These are phyloP conservation scores for Flammula alnicola DNA, from an alignment of 1,284 basidiomycete genomes.

Conservation along the genomic window DNA sequence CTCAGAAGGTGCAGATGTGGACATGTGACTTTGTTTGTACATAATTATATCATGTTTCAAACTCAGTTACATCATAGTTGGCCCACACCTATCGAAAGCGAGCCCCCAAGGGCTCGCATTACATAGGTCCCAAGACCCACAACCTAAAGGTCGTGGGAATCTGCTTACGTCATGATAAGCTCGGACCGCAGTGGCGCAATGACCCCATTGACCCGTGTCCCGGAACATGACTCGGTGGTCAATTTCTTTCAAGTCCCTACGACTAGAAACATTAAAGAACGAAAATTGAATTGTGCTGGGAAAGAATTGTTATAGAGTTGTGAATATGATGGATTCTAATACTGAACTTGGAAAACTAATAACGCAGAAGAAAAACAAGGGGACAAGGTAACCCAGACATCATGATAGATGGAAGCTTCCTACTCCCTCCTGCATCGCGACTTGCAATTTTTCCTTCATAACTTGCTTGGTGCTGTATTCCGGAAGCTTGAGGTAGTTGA, in stretches of 20 bases:
- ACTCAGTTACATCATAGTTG: too few relatives aligned
- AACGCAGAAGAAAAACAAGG: slow-evolving; percentile 4
- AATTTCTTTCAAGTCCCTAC: too few relatives aligned
- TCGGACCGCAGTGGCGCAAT: not conserved
- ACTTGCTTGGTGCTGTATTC: slow-evolving; percentile 88
- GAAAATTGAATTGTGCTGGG: not conserved
- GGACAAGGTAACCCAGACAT: slow-evolving; percentile 27
- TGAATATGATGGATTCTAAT: slow-evolving; percentile 20
- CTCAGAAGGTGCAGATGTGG: too few relatives aligned
- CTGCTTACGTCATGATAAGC: slow-evolving; percentile 8
- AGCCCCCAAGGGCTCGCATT: too few relatives aligned
- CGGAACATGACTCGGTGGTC: too few relatives aligned
- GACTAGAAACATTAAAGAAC: not conserved
- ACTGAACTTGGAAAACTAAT: slow-evolving; percentile 7
- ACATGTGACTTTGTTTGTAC: too few relatives aligned
- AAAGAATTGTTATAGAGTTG: slow-evolving; percentile 16
- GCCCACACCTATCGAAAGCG: too few relatives aligned
- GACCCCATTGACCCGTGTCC: too few relatives aligned
- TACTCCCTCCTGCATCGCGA: slow-evolving; percentile 89
- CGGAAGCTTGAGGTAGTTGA: slow-evolving; percentile 94
- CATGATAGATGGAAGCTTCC: slow-evolving; percentile 95
- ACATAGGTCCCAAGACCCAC: too few relatives aligned
- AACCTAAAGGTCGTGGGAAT: too few relatives aligned
- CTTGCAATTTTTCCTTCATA: slow-evolving; percentile 78
- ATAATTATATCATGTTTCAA: too few relatives aligned